Base-by-base conservation (phyloP, 805 yeast species). In the Starmerella cellae region DNA sequence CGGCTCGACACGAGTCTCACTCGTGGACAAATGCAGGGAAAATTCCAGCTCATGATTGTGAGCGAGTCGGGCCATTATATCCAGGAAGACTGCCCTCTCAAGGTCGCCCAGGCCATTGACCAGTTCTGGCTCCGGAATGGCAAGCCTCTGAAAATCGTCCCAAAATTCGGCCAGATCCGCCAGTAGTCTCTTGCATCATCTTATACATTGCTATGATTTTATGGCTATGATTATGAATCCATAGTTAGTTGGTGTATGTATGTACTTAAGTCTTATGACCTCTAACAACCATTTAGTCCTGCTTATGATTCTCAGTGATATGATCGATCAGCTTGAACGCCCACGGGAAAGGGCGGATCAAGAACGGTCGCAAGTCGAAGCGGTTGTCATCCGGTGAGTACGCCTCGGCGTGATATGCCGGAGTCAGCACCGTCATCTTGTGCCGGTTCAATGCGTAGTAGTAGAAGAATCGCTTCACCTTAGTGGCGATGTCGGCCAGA, bases 371-470 rank as follows among this genome's bases (percentile, higher is more conserved):
- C 56, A 93, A 67, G 60, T 91, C 99, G 61, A 82, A 91, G 55
- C 99, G 71, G 60, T 91, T 91, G 61, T 91, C 99, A 61, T 91
- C 99, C 1, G 98, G 96, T 2, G 97, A 87, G 58, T 91, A 91
- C 56, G 83, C 93, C 60, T 91, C 99, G 0, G 98, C 99, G 55
- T 91, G 98, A 57, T 91, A 91, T 29, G 93, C 74, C 13, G 99
- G 99, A 0, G 99, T 91, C 60, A 87, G 70, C n/a, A 88, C 87
- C 1, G 98, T 91, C 77, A 83, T 91, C 63, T 91, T 91, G 62
- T 91, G 99, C 55, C 99, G 76, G 61, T 91, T 91, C 44, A 91
- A 74, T 4, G 96, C 95, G 62, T 91, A 93, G 59, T 74, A 91
- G 67, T 81, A 87, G 71, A 82, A 91, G 63, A 91, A 91, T 42